Evolutionary conservation across 805 yeast genomes (phyloP).

Genomic region (Wickerhamiella galacta): DNA sequence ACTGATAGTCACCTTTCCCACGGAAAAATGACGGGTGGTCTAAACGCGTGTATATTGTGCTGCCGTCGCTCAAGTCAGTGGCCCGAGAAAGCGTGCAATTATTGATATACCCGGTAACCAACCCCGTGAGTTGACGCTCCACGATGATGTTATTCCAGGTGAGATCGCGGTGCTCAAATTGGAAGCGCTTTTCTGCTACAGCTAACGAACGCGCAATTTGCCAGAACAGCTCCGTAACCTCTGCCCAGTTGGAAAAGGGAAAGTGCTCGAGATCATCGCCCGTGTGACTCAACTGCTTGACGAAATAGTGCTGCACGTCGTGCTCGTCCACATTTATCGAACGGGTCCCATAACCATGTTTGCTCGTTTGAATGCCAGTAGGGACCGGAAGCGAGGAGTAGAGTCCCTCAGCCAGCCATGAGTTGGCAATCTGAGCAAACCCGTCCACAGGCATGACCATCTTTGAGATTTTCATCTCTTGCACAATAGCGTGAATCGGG

Average conservation of each 20-base stretch:
- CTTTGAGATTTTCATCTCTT: conserved; percentile 31
- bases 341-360: no score
- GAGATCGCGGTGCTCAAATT: conserved; percentile 58
- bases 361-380: no score
- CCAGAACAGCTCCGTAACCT: conserved; percentile 34
- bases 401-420: conserved; percentile 8
- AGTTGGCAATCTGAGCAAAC: conserved; percentile 4
- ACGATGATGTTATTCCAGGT: conserved; percentile 50
- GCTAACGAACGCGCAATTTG: conserved; percentile 33
- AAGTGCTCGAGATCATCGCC: conserved; percentile 32
- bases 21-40: conserved; percentile 47
- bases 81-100: conserved; percentile 26
- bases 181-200: conserved; percentile 32
- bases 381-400: background rate
- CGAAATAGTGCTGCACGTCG: background rate
- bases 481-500: conserved; percentile 27
- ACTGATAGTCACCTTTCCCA: conserved; percentile 45
- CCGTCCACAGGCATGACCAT: conserved; percentile 23
- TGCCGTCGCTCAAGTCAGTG: conserved; percentile 14
- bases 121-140: conserved; percentile 14
- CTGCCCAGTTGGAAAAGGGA: conserved; percentile 23
- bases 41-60: conserved; percentile 34
- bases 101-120: conserved; percentile 2
- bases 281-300: conserved; percentile 5
- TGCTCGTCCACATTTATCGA: no score